Evolutionary conservation across 441 rosid species (phyloP).

Genomic region (Breynia disticha): DNA sequence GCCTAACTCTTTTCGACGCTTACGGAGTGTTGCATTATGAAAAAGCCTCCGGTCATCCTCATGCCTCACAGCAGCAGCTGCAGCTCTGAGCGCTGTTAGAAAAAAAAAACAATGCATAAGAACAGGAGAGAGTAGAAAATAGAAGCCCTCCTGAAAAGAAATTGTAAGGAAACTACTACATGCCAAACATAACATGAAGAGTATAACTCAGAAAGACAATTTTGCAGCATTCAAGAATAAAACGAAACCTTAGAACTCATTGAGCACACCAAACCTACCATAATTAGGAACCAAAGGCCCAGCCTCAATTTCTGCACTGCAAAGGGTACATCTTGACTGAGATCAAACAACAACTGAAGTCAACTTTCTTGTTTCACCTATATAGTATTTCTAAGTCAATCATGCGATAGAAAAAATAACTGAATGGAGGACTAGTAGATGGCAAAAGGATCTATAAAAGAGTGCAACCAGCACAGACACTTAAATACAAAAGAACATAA

Average conservation of each 20-base stretch:
- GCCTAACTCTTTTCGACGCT: slow-evolving; percentile 86
- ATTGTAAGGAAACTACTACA: background rate
- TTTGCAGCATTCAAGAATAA: no score
- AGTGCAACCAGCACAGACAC: no score
- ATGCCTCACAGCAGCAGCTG: slow-evolving; percentile 77
- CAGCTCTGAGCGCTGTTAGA: slow-evolving; percentile 80
- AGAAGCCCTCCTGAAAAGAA: slow-evolving; percentile 1
- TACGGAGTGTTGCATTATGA: slow-evolving; percentile 83
- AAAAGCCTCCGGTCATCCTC: slow-evolving; percentile 86
- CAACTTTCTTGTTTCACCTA: slow-evolving; percentile 19
- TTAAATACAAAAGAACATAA: no score
- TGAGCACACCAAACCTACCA: slow-evolving; percentile 35
- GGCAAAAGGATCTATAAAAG: no score
- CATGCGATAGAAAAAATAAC: slow-evolving; percentile 8
- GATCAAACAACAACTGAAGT: slow-evolving; percentile 30
- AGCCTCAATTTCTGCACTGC: slow-evolving; percentile 69
- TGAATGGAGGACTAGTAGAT: slow-evolving; percentile 1
- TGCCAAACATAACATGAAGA: no score
- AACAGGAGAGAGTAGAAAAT: background rate
- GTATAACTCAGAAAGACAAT: no score
- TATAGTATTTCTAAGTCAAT: slow-evolving; percentile 11
- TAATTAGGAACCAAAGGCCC: slow-evolving; percentile 68
- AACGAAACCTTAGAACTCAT: background rate
- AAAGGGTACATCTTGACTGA: slow-evolving; percentile 88
- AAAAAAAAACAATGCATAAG: slow-evolving; percentile 18